Conservation (phyloP, 1,139 yeast genomes). For the Candida sp. region DNA sequence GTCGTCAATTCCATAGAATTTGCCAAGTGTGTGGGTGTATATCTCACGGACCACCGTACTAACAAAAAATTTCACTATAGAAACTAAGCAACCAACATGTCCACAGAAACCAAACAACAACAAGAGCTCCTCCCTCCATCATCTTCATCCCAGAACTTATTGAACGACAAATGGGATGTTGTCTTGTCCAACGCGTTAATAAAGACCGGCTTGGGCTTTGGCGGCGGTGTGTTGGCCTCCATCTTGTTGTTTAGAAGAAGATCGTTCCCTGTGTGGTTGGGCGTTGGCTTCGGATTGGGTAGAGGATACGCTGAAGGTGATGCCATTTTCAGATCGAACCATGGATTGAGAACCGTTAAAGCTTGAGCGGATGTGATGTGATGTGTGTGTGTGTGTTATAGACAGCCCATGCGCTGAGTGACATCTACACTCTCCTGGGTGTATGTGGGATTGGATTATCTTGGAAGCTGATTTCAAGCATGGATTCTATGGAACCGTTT, state of each 20-base stretch:
- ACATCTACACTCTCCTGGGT: too few relatives aligned
- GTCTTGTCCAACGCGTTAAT: conserved; percentile 94
- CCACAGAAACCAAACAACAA: conserved; percentile 23
- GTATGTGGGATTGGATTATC: too few relatives aligned
- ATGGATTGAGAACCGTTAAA: conserved; percentile 75
- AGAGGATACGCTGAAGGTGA: conserved; percentile 99
- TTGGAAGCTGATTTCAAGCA: too few relatives aligned
- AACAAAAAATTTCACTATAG: conserved; percentile 1
- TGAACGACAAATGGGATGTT: conserved; percentile 95
- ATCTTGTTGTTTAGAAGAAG: conserved; percentile 91
- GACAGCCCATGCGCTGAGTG: too few relatives aligned
- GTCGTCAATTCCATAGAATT: background rate
- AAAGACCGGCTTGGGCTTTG: conserved; percentile 97
- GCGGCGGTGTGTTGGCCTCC: conserved; percentile 96
- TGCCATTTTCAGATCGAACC: conserved; percentile 85
- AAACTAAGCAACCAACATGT: conserved; percentile 11
- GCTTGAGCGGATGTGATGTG: conserved; percentile 38
- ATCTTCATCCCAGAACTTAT: conserved; percentile 67
- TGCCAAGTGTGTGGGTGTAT: background rate
- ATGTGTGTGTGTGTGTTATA: too few relatives aligned
- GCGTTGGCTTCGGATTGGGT: conserved; percentile 96
- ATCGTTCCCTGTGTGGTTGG: conserved; percentile 97
- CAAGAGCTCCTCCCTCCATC: conserved; percentile 31
- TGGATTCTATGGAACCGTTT: background rate
- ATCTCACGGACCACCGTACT: background rate